These are phyloP conservation scores for Paecilomyces sp. DNA, from an alignment of 2,329 filamentous ascomycete species.

Conservation along the genomic window DNA sequence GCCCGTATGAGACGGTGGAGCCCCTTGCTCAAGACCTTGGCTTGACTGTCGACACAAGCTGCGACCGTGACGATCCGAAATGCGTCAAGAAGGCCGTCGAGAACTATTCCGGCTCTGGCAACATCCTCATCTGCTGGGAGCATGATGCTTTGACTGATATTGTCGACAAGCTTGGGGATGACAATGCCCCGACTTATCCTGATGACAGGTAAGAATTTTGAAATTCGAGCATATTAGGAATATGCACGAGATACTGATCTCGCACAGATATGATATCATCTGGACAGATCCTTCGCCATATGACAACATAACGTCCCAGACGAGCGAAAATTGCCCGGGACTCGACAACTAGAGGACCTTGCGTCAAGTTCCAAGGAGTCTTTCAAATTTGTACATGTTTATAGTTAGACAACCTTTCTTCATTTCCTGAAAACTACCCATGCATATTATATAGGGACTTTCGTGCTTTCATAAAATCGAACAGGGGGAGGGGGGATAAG, in stretches of 20 bases:
- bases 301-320: conserved; percentile 35
- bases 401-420: too few relatives aligned
- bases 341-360: conserved; percentile 32
- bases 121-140: conserved; percentile 58
- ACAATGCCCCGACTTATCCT: conserved; percentile 45
- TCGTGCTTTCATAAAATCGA: too few relatives aligned
- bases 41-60: conserved; percentile 48
- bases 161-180: conserved; percentile 44
- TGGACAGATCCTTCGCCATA: conserved; percentile 52
- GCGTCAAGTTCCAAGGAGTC: too few relatives aligned
- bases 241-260: not conserved
- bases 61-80: conserved; percentile 48
- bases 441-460: too few relatives aligned
- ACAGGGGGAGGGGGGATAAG: too few relatives aligned
- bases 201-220: conserved; percentile 31
- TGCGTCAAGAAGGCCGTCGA: conserved; percentile 49
- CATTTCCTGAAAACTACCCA: too few relatives aligned
- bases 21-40: conserved; percentile 52
- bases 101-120: conserved; percentile 43
- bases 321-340: conserved; percentile 49
- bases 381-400: too few relatives aligned
- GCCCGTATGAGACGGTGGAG: conserved; percentile 51
- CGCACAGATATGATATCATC: conserved; percentile 45
- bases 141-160: conserved; percentile 49
- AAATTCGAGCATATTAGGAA: not conserved